phyloP scores from a whole-genome alignment of 768 basidiomycete genomes.

The Cytidiella melzeri region DNA sequence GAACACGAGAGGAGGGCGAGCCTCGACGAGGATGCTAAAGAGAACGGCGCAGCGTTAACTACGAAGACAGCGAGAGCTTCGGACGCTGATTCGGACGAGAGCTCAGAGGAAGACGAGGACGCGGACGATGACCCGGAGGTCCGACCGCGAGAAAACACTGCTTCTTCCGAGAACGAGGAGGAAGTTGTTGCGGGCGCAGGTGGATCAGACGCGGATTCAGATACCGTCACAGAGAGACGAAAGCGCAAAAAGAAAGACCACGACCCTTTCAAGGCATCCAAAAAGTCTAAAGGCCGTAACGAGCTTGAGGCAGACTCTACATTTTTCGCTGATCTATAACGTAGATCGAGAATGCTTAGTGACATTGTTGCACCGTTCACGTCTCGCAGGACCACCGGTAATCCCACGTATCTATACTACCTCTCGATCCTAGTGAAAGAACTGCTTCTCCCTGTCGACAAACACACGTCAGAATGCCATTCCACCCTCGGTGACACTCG shows the following conservation, averaged over 20 bases:
- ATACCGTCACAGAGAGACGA: constrained; percentile 29
- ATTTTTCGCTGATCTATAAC: constrained; percentile 62
- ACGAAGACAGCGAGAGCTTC: background rate
- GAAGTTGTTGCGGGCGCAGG: background rate
- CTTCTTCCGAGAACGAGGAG: background rate
- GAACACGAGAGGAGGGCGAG: constrained; percentile 25
- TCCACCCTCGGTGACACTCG: too few relatives aligned
- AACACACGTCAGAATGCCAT: too few relatives aligned
- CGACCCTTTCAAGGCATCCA: constrained; percentile 37
- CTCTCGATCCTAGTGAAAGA: background rate
- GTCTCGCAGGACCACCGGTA: background rate
- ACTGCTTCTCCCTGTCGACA: background rate
- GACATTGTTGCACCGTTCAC: background rate
- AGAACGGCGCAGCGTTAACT: constrained; percentile 11
- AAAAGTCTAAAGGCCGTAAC: constrained; percentile 55
- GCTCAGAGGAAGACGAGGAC: constrained; percentile 22
- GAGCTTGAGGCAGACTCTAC: constrained; percentile 47
- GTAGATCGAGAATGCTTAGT: background rate
- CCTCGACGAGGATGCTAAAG: constrained; percentile 24
- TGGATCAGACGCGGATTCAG: constrained; percentile 7
- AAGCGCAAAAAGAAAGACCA: constrained; percentile 52
- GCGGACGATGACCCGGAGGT: constrained; percentile 6
- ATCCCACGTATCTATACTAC: background rate
- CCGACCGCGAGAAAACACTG: background rate
- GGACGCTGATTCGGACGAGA: constrained; percentile 11